Evolutionary conservation across 805 yeast genomes (phyloP), one percentile per base, ranked within the genome.

Genomic region (Yamadazyma endophytica): DNA sequence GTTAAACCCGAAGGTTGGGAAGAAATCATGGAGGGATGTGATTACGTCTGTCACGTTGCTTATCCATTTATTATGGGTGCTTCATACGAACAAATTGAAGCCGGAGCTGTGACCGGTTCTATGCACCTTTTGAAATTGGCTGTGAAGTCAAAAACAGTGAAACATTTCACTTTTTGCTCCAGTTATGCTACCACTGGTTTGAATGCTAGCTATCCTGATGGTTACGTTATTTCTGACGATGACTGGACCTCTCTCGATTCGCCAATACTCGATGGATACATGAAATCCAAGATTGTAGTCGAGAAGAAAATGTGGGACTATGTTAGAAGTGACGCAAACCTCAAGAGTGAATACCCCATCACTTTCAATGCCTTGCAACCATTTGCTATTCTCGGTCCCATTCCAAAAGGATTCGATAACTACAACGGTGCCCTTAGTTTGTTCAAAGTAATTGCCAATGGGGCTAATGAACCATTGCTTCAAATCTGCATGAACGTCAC

Each of bases 1-100:
- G 30, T 18, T 6, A 19, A 20, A 11, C 28, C 26, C 12, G 28
- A 32, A 16, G 40, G 40, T 3, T 40, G 44, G 44, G 36, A 40
- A 22, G 33, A 35, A 33, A 38, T 35, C 17, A 27, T 37, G 15
- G 31, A 32, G n/a, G 35, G 28, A 6, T 26, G 31, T 28, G 32
- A 31, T 7, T 24, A 19, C n/a, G 31, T 39, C 11, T 23, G 24
- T 13, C 40, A 33, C 19, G 18, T 33, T 14, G 40, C 40, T 2
- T 37, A 13, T 25, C 40, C 40, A 6, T 30, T 37, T 14, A 12
- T 31, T 15, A 24, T n/a, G 18, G 15, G 13, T 7, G 27, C 22
- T 11, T 31, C 35, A 15, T 17, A 27, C 3, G 23, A 21, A n/a
- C 26, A 29, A 6, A 11, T 34, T 15, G 16, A 17, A 6, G 27